Conservation (phyloP, 345 rosid genomes). For the Arabis alpina region DNA sequence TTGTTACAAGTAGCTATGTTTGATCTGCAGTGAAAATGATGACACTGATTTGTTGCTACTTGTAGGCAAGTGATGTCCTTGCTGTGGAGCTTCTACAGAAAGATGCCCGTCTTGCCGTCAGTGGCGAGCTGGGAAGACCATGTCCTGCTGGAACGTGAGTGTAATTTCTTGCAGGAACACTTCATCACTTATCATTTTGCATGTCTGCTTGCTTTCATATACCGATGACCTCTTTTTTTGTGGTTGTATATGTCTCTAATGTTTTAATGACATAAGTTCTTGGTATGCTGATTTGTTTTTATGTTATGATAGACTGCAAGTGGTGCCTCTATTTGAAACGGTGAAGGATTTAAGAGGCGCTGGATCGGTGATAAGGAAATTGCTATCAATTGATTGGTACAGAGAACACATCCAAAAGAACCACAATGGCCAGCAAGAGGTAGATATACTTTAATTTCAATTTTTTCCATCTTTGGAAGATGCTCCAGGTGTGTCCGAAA, state of each 20-base stretch:
- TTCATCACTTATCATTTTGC: slow-evolving; percentile 9
- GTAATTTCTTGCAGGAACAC: slow-evolving; percentile 17
- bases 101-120: slow-evolving; percentile 84
- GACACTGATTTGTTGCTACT: slow-evolving; percentile 30
- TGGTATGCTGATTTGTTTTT: no score
- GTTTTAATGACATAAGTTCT: no score
- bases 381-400: slow-evolving; percentile 94
- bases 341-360: slow-evolving; percentile 91
- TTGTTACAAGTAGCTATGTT: not conserved
- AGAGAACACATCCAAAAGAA: slow-evolving; percentile 74
- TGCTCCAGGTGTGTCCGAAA: not conserved
- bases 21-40: slow-evolving; percentile 15
- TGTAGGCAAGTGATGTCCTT: slow-evolving; percentile 93
- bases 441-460: slow-evolving; percentile 15
- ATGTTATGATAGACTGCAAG: slow-evolving; percentile 62
- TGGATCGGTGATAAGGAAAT: slow-evolving; percentile 79
- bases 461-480: not conserved
- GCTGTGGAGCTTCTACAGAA: slow-evolving; percentile 98
- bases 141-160: slow-evolving; percentile 93
- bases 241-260: no score
- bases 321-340: slow-evolving; percentile 94
- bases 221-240: not conserved
- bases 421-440: slow-evolving; percentile 96
- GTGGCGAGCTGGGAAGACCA: slow-evolving; percentile 81
- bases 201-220: slow-evolving; percentile 1